Base-by-base conservation (phyloP, 139 green algal species). In the Chlorella sp. region DNA sequence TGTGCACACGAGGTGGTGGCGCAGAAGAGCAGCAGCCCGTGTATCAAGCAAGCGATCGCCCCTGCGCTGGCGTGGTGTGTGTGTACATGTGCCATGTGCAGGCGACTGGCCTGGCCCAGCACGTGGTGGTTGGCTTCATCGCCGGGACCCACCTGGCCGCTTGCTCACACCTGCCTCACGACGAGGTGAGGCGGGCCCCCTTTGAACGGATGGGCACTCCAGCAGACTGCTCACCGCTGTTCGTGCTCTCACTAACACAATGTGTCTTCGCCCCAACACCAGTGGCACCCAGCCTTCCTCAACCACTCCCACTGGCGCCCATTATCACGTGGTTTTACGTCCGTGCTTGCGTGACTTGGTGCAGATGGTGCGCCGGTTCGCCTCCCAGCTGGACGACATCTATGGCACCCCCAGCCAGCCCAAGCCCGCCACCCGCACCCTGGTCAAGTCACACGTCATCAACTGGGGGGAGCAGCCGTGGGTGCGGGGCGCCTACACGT, bases 341-440 rank as follows among this genome's bases (percentile, higher is more conserved):
- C n/a, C n/a, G n/a, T n/a, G n/a, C n/a, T n/a, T n/a, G n/a, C n/a
- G n/a, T n/a, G n/a, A n/a, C n/a, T n/a, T n/a, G n/a, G n/a, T 31
- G 32, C 59, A 81, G 30, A 51, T 86, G 2, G 62, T 95, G 14
- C 17, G 33, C 6, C 31, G 35, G 6, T 84, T 89, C 35, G 62
- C 94, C 10, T 62, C 51, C 1, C 91, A 96, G 76, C 79, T 97
- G 6, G 88, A 95, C 64, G 34, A 75, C 6, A 87, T 97, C 5
- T 96, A 93, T 74, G 82, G 72, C 42, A 82, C 63, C 2, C 29
- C 31, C 2, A 5, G 34, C 35, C 22, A 82, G 49, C 62, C 67
- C 4, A 67, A 6, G 1, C 89, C 89, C 26, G 89, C 89, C 49
- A 65, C 23, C n/a, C 6, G 22, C 14, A 31, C 34, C 30, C 4